phyloP scores from a whole-genome alignment of 768 basidiomycete species.

The Xerocomellus intermedius region DNA sequence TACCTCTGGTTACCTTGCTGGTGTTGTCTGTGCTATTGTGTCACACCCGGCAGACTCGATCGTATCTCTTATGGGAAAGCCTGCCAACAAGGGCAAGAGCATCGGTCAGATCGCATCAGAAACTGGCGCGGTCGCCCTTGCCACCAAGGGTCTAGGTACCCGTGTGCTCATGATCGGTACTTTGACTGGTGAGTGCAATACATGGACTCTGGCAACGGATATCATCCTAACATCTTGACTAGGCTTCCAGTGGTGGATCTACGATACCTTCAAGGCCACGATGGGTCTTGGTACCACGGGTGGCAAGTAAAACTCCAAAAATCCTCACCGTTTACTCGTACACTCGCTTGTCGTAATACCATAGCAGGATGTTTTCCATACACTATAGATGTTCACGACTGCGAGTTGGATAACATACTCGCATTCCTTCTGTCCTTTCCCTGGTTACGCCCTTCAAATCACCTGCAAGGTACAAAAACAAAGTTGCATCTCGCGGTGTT shows the following conservation, averaged over 20 bases:
- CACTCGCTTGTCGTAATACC: neutral
- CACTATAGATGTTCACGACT: neutral
- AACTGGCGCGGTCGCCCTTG: slow-evolving; percentile 59
- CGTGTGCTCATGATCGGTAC: slow-evolving; percentile 83
- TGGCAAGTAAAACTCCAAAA: slow-evolving; percentile 61
- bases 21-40: slow-evolving; percentile 93
- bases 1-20: slow-evolving; percentile 89
- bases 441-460: no score
- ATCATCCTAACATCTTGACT: slow-evolving; percentile 9
- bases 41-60: slow-evolving; percentile 95
- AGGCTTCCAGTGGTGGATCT: slow-evolving; percentile 95
- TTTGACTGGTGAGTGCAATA: slow-evolving; percentile 37
- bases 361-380: neutral
- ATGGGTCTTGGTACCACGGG: slow-evolving; percentile 89
- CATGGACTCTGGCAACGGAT: neutral
- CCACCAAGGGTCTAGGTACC: slow-evolving; percentile 85
- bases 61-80: slow-evolving; percentile 92
- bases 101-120: slow-evolving; percentile 69
- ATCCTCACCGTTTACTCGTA: neutral
- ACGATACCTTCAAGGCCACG: slow-evolving; percentile 79
- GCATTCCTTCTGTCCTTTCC: no score
- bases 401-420: neutral
- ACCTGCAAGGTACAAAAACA: no score
- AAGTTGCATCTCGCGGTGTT: no score
- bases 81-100: slow-evolving; percentile 78